Evolutionary conservation across 257 asterid species (phyloP).

Genomic region (Haberlea rhodopensis): DNA sequence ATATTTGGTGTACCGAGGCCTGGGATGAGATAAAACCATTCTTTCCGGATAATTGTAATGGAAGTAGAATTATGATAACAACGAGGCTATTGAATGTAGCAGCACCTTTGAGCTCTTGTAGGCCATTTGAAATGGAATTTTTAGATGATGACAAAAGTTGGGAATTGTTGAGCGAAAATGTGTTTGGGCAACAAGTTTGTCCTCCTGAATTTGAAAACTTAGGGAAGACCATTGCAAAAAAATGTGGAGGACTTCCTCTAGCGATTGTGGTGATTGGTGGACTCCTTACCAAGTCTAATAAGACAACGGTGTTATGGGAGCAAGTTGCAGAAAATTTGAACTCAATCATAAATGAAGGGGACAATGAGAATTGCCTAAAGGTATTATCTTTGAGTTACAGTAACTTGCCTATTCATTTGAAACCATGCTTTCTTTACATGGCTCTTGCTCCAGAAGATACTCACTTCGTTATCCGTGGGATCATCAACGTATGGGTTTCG

Average conservation of each 20-base stretch:
- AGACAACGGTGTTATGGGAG: neutral
- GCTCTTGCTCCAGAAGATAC: neutral
- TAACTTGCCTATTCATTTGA: too few species aligned
- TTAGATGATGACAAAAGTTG: neutral
- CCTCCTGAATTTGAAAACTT: neutral
- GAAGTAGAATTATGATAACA: constrained; percentile 19
- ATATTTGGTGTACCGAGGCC: constrained; percentile 10
- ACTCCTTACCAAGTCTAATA: neutral
- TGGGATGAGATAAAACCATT: constrained; percentile 4
- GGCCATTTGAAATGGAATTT: neutral
- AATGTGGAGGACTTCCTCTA: constrained; percentile 5
- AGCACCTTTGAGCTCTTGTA: neutral
- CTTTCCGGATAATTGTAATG: constrained; percentile 11
- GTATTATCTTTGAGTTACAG: constrained; percentile 1
- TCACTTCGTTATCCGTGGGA: neutral
- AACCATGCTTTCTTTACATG: constrained; percentile 10
- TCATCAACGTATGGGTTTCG: neutral
- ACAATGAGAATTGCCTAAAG: neutral
- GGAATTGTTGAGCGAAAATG: neutral
- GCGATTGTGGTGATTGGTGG: too few species aligned
- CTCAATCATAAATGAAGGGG: neutral
- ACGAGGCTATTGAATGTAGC: constrained; percentile 2
- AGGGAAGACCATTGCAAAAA: neutral
- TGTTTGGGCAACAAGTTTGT: neutral
- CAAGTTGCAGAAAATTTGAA: neutral